Evolutionary conservation across 768 basidiomycete genomes (phyloP).

Genomic region (Boletellus emodensis): DNA sequence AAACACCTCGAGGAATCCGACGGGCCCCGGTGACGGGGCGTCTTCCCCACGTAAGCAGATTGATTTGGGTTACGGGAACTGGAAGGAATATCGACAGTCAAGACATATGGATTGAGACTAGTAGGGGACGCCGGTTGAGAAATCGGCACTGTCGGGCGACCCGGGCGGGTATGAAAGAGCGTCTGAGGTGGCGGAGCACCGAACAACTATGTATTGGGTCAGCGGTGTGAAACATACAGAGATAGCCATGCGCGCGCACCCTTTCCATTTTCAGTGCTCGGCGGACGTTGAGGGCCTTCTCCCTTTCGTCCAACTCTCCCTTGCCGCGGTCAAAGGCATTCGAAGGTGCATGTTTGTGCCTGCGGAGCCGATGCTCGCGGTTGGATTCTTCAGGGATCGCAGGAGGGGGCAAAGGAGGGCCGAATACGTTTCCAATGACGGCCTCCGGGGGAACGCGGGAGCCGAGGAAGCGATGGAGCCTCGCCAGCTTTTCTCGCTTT

Average conservation of each 20-base stretch:
- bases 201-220: slow-evolving; percentile 54
- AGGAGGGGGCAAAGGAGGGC: slow-evolving; percentile 31
- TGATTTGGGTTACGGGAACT: slow-evolving; percentile 43
- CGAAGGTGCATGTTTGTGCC: slow-evolving; percentile 44
- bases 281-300: slow-evolving; percentile 77
- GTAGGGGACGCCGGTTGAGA: slow-evolving; percentile 25
- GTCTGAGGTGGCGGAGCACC: slow-evolving; percentile 76
- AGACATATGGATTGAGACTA: slow-evolving; percentile 14
- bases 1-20: slow-evolving; percentile 58
- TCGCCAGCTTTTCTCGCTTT: slow-evolving; percentile 74
- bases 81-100: slow-evolving; percentile 20
- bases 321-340: slow-evolving; percentile 60
- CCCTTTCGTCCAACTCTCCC: slow-evolving; percentile 65
- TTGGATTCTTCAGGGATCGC: slow-evolving; percentile 27
- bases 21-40: slow-evolving; percentile 48
- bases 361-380: slow-evolving; percentile 42
- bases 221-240: neutral
- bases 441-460: slow-evolving; percentile 71
- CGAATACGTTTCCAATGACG: slow-evolving; percentile 47
- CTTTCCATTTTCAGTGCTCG: slow-evolving; percentile 87
- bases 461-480: slow-evolving; percentile 82
- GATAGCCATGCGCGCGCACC: slow-evolving; percentile 36
- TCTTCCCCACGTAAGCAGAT: slow-evolving; percentile 47
- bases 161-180: slow-evolving; percentile 66
- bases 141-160: slow-evolving; percentile 33